Conservation (phyloP, 257 asterid species). For the Solanum paucissectum region DNA sequence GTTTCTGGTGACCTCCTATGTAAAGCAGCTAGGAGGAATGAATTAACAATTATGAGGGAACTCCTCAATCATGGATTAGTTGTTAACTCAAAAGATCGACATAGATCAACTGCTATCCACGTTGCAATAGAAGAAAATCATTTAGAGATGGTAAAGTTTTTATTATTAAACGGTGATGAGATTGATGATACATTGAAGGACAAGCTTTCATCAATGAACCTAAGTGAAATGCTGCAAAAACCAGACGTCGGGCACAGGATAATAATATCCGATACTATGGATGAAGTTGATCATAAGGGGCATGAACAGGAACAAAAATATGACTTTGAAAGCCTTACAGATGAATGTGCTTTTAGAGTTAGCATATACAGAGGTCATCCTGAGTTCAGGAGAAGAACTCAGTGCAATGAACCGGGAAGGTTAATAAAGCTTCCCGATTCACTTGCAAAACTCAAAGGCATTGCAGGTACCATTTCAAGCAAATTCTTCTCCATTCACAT, state of each 20-base stretch:
- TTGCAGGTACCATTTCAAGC: conserved; percentile 42
- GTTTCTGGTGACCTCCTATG: conserved; percentile 80
- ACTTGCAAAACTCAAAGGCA: conserved; percentile 44
- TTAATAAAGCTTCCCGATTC: conserved; percentile 48
- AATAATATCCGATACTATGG: conserved; percentile 14
- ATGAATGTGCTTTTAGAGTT: conserved; percentile 25
- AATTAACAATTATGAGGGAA: conserved; percentile 39
- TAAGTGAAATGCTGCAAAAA: conserved; percentile 40
- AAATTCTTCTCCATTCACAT: neutral
- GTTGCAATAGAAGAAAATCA: conserved; percentile 45
- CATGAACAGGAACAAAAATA: conserved; percentile 13
- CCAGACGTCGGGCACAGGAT: conserved; percentile 56
- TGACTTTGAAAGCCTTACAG: neutral
- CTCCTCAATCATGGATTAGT: conserved; percentile 61
- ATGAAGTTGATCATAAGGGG: conserved; percentile 2
- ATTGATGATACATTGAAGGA: conserved; percentile 26
- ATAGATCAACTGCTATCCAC: conserved; percentile 59
- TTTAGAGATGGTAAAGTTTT: conserved; percentile 51
- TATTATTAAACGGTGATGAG: conserved; percentile 65
- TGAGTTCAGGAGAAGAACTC: conserved; percentile 18
- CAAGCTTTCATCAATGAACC: conserved; percentile 19
- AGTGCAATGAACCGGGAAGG: conserved; percentile 55
- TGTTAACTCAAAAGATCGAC: conserved; percentile 60
- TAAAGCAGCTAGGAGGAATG: conserved; percentile 56
- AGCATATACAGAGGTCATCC: conserved; percentile 80